phyloP scores from a whole-genome alignment of 176 grass and related monocot species.

The Aegilops sharonensis region DNA sequence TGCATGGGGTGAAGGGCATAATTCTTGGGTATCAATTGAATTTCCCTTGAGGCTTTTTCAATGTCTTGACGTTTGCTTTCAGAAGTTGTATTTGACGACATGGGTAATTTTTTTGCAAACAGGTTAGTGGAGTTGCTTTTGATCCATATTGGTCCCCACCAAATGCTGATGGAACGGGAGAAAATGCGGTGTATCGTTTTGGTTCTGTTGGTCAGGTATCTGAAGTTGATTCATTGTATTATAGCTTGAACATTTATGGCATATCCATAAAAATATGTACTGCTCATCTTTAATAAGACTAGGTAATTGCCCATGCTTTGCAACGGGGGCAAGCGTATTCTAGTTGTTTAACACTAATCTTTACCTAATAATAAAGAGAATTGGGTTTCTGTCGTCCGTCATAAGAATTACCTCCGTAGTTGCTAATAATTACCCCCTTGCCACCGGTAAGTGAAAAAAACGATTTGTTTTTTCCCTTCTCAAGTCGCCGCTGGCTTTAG shows the following conservation, averaged over 20 bases:
- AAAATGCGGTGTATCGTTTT: slow-evolving; percentile 86
- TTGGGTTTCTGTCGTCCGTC: too few relatives aligned
- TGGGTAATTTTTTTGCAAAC: slow-evolving; percentile 22
- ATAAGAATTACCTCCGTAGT: too few relatives aligned
- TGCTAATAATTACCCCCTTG: too few relatives aligned
- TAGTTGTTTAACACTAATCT: too few relatives aligned
- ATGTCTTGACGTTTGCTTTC: slow-evolving; percentile 4
- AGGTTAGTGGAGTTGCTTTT: slow-evolving; percentile 98
- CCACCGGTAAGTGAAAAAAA: too few relatives aligned
- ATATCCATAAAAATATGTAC: slow-evolving; percentile 2
- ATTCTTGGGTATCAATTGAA: slow-evolving; percentile 80
- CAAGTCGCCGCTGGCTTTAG: too few relatives aligned
- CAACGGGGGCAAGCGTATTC: too few relatives aligned
- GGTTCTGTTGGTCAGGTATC: slow-evolving; percentile 97
- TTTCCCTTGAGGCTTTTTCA: slow-evolving; percentile 10
- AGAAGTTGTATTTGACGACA: slow-evolving; percentile 15
- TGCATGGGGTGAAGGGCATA: slow-evolving; percentile 95
- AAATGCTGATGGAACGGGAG: slow-evolving; percentile 79
- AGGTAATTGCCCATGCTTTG: too few relatives aligned
- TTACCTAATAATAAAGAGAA: too few relatives aligned
- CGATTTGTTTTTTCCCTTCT: too few relatives aligned
- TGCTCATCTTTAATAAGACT: neutral
- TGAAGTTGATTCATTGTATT: slow-evolving; percentile 5
- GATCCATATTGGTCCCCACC: slow-evolving; percentile 92
- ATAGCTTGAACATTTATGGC: slow-evolving; percentile 9